A percentile compares a stretch with the other conserved stretches of the same genome.
Evolutionary conservation across 139 green algal genomes (phyloP).

Genomic region (Chara braunii): DNA sequence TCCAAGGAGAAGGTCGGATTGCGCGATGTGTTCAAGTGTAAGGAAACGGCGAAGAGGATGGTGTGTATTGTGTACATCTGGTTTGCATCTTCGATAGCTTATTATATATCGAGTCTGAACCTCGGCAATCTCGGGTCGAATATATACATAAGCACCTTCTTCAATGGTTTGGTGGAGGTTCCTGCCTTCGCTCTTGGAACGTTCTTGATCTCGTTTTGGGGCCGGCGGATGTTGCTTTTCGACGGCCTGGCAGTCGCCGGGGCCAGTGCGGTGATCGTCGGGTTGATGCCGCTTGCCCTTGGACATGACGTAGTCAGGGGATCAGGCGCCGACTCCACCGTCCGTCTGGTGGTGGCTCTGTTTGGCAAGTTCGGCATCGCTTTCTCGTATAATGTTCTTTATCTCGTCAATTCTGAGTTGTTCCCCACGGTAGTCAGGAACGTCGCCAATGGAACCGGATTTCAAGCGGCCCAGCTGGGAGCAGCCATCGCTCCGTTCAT

Average conservation of each 20-base stretch:
- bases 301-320: too few relatives aligned
- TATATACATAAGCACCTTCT: conserved; percentile 23
- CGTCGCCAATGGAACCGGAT: conserved; percentile 12
- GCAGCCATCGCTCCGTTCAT: conserved; percentile 12
- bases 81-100: neutral
- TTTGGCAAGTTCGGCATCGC: conserved; percentile 21
- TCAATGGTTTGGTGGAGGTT: conserved; percentile 14
- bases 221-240: neutral
- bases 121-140: neutral
- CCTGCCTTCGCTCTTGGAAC: neutral
- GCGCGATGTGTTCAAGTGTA: neutral
- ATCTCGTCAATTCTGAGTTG: conserved; percentile 26
- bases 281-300: neutral
- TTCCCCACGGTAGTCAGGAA: conserved; percentile 27
- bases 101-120: conserved; percentile 6
- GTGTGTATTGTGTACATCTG: conserved; percentile 2
- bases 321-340: too few relatives aligned
- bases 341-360: conserved; percentile 2
- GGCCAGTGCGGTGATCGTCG: neutral
- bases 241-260: neutral
- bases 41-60: conserved; percentile 6
- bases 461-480: conserved; percentile 15
- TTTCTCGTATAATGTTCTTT: neutral
- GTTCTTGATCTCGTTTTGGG: neutral
- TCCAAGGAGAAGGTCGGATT: neutral